Conservation (phyloP, 768 basidiomycete genomes). For the Leccinum obscurum region DNA sequence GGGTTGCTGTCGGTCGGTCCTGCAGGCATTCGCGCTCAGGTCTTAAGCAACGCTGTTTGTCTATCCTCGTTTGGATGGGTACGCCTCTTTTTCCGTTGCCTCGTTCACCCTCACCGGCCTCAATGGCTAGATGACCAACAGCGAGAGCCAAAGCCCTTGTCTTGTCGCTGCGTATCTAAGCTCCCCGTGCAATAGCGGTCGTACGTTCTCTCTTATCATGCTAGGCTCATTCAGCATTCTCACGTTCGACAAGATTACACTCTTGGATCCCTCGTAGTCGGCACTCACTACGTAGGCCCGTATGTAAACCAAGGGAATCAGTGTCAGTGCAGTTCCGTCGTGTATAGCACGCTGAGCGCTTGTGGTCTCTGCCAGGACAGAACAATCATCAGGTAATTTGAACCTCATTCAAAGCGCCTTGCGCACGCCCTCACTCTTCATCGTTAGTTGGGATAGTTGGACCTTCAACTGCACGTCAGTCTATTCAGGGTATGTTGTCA, state of each 20-base stretch:
- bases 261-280: conserved; percentile 39
- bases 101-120: background rate
- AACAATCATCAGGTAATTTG: conserved; percentile 36
- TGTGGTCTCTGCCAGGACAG: conserved; percentile 57
- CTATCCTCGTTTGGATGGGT: conserved; percentile 29
- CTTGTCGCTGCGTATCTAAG: conserved; percentile 44
- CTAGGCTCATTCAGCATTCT: conserved; percentile 8
- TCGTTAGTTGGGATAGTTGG: conserved; percentile 53
- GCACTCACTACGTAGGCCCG: conserved; percentile 36
- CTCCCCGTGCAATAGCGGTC: conserved; percentile 41
- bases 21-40: conserved; percentile 21
- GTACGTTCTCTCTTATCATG: conserved; percentile 33
- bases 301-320: conserved; percentile 24
- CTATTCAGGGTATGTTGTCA: conserved; percentile 26
- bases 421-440: conserved; percentile 1
- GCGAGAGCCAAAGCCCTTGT: conserved; percentile 48
- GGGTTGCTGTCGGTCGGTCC: conserved; percentile 22
- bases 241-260: conserved; percentile 33
- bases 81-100: conserved; percentile 3
- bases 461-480: conserved; percentile 45
- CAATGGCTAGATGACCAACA: conserved; percentile 38
- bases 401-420: background rate
- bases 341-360: conserved; percentile 55
- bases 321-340: conserved; percentile 58
- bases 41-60: conserved; percentile 23